Evolutionary conservation across 257 asterid species (phyloP), one percentile per base, ranked within the genome.

Genomic region (Nicotiana undulata): DNA sequence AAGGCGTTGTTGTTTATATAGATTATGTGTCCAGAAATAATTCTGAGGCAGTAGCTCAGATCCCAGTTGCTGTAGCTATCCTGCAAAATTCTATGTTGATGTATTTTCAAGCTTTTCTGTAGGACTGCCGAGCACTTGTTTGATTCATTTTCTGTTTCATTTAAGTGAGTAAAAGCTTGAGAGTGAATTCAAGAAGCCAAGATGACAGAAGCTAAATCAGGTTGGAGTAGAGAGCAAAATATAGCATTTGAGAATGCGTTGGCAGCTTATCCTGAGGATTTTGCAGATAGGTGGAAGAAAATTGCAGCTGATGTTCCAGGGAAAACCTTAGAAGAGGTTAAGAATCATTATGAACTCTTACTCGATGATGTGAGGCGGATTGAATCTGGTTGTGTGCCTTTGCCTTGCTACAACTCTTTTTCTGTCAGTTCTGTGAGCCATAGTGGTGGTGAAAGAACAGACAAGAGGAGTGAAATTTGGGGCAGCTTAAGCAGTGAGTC

Each of bases 201-300:
- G 92, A 93, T 95, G 98, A 87, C 88, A 83, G 87, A 82, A 9
- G 90, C 87, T 63, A 93, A 91, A 86, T 86, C 92, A n/a, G 87
- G 90, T 85, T 93, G 98, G 99, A 91, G 89, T 82, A 92, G 94
- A 87, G 97, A 93, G 85, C 90, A 93, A 83, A 98, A 95, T 81
- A 88, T 82, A 82, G 88, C 83, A 60, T 93, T 95, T 67, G 97
- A 95, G 83, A 91, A 89, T 77, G 99, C 97, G 44, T 79, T 95
- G 77, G 93, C 85, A 63, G 88, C 91, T 34, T 91, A 92, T 80
- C 88, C 93, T 0, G 98, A 95, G 59, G 94, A 88, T 76, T 83
- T 61, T 72, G 65, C 82, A 1, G 96, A 91, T 80, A 90, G 93
- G 80, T 93, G 98, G 99, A 93, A 91, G 86, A 91, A 89, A 84